Evolutionary conservation across 768 basidiomycete species (phyloP), one percentile per base, ranked within the genome.

Genomic region (Neoboletus magnificus): DNA sequence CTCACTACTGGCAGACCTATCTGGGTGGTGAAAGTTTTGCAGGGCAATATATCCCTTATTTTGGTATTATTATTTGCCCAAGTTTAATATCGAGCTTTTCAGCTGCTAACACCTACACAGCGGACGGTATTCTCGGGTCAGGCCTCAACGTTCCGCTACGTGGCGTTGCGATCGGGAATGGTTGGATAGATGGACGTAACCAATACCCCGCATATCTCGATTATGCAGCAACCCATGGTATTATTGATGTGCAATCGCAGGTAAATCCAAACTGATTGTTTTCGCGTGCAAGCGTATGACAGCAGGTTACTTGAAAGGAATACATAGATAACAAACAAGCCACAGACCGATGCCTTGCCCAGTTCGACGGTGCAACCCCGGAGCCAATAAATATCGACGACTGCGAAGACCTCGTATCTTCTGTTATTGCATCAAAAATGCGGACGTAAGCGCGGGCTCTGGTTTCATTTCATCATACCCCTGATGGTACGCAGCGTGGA

Each of bases 1-100:
- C 54, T 69, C 48, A 69, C 27, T 16, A 36, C 15, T n/a, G 23
- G 9, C 67, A 98, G 95, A 97, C 95, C 7, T 99, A 95, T 71
- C 74, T 99, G 5, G 91, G 90, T 0, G 97, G 97, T 56, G 97
- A 99, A 77, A 94, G 92, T 57, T 99, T 85, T 70, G 97, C 95
- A 27, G 97, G 97, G 23, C 95, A 98, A 74, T 98, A 89, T 77
- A 96, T 99, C 64, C 97, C 97, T 5, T 96, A 92, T 71, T 94
- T 94, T 64, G 92, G 92, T 87, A 63, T 60, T 75, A 67, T 10
- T 13, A 39, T 32, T 42, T 29, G 6, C 52, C 35, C 36, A n/a
- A n/a, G 25, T 25, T 43, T 27, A 8, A n/a, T n/a, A 33, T 43
- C 18, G 10, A 20, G n/a, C 27, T 16, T 48, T 55, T 30, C 42